A percentile compares a stretch with the other conserved stretches of the same genome.
These are phyloP conservation scores for Euphorbia peplus DNA, from an alignment of 345 rosid species.

Conservation along the genomic window DNA sequence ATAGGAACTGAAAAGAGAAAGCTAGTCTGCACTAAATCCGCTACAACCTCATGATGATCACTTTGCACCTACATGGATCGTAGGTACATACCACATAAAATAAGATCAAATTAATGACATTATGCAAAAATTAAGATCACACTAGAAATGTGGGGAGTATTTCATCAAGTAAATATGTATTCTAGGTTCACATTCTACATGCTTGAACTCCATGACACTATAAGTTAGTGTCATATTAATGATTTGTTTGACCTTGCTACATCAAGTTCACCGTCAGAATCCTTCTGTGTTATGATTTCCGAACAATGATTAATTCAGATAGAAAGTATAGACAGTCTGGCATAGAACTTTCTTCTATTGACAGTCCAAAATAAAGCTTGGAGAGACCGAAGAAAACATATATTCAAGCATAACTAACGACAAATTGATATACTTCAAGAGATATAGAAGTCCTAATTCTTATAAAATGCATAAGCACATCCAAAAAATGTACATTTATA, in stretches of 20 bases:
- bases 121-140: not conserved
- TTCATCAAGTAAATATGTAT: not conserved
- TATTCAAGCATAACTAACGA: not conserved
- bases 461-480: not conserved
- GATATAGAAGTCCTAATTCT: not conserved
- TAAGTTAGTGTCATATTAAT: not conserved
- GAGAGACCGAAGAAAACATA: not conserved
- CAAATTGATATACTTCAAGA: not conserved
- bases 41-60: conserved; percentile 92
- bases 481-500: not conserved
- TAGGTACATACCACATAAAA: not conserved
- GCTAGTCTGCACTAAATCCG: conserved; percentile 91
- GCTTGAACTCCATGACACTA: conserved; percentile 2
- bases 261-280: not conserved
- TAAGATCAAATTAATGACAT: not conserved
- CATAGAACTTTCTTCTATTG: not conserved
- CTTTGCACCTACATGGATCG: conserved; percentile 69
- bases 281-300: not conserved
- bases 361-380: not conserved
- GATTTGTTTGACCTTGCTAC: not conserved
- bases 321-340: not conserved
- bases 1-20: conserved; percentile 91
- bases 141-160: not conserved
- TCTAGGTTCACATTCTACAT: not conserved
- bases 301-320: not conserved